Evolutionary conservation across 495 filamentous ascomycete species (phyloP).

Genomic region (Antarctomyces pellizariae): DNA sequence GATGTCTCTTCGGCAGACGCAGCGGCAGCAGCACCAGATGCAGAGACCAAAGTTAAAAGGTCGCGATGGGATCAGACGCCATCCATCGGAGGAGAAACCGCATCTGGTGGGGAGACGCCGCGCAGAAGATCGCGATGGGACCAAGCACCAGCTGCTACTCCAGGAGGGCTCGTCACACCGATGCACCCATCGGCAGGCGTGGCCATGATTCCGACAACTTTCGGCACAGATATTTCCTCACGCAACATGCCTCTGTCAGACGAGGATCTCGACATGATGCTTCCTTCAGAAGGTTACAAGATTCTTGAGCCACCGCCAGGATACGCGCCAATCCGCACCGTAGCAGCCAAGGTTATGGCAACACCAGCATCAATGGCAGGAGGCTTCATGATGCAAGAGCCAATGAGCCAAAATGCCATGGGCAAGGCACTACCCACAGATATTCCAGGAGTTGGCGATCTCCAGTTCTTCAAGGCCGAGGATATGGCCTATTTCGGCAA

Average conservation of each 20-base stretch:
- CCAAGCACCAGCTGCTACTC: conserved; percentile 66
- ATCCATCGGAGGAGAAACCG: conserved; percentile 28
- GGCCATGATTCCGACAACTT: conserved; percentile 31
- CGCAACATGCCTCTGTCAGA: conserved; percentile 67
- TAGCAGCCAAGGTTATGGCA: conserved; percentile 53
- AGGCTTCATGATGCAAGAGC: conserved; percentile 97
- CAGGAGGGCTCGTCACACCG: conserved; percentile 63
- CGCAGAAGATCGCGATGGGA: conserved; percentile 73
- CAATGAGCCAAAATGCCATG: conserved; percentile 52
- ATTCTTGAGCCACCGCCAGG: conserved; percentile 82
- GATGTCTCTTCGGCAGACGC: conserved; percentile 38
- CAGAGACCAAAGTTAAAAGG: conserved; percentile 27
- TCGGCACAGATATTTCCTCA: conserved; percentile 61
- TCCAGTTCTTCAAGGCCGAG: conserved; percentile 97
- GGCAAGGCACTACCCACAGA: conserved; percentile 80
- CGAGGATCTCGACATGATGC: conserved; percentile 80
- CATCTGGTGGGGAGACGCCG: conserved; percentile 29
- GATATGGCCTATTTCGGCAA: conserved; percentile 99
- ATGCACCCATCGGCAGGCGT: conserved; percentile 49
- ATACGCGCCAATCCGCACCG: conserved; percentile 63
- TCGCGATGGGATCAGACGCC: conserved; percentile 87
- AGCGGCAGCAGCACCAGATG: conserved; percentile 19
- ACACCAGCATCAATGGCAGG: conserved; percentile 46
- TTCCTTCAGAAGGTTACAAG: conserved; percentile 82
- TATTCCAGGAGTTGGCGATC: conserved; percentile 89